Evolutionary conservation across 495 filamentous ascomycete genomes (phyloP).

Genomic region (Staphylotrichum tortipilum): DNA sequence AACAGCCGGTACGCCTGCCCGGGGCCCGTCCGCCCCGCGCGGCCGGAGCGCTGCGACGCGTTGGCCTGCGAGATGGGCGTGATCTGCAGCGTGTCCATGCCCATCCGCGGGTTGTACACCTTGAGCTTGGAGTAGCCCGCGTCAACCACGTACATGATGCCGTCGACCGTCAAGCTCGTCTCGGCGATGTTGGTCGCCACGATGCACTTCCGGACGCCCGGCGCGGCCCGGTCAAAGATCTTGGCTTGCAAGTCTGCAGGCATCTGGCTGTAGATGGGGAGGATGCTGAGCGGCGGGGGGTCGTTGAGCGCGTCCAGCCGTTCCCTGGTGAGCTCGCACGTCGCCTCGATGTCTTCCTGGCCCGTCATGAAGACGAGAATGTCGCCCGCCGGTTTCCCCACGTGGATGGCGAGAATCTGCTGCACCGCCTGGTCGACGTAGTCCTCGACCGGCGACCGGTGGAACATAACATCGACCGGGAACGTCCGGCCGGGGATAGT

Average conservation of each 20-base stretch:
- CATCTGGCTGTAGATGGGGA: conserved; percentile 99
- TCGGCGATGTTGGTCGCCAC: conserved; percentile 99
- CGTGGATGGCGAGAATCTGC: conserved; percentile 94
- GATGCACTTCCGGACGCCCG: conserved; percentile 92
- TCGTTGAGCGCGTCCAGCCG: conserved; percentile 86
- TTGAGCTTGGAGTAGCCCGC: conserved; percentile 95
- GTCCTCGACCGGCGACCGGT: conserved; percentile 90
- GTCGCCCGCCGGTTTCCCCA: conserved; percentile 83
- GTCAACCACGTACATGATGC: conserved; percentile 99
- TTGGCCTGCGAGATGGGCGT: conserved; percentile 98
- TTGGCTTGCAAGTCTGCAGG: conserved; percentile 95
- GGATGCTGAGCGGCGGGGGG: conserved; percentile 85
- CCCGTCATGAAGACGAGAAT: conserved; percentile 99
- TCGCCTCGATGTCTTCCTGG: conserved; percentile 96
- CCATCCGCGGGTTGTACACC: conserved; percentile 97
- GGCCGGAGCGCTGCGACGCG: conserved; percentile 83
- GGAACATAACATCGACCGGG: conserved; percentile 93
- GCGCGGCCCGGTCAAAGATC: conserved; percentile 86
- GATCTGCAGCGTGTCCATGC: conserved; percentile 98
- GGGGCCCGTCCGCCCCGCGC: conserved; percentile 89
- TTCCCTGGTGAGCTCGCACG: conserved; percentile 87
- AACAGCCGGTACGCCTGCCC: conserved; percentile 93
- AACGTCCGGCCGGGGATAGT: conserved; percentile 96
- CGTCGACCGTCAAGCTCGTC: conserved; percentile 95
- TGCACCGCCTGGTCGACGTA: conserved; percentile 97